Base-by-base conservation (phyloP, 257 asterid species). In the Lycium ferocissimum region DNA sequence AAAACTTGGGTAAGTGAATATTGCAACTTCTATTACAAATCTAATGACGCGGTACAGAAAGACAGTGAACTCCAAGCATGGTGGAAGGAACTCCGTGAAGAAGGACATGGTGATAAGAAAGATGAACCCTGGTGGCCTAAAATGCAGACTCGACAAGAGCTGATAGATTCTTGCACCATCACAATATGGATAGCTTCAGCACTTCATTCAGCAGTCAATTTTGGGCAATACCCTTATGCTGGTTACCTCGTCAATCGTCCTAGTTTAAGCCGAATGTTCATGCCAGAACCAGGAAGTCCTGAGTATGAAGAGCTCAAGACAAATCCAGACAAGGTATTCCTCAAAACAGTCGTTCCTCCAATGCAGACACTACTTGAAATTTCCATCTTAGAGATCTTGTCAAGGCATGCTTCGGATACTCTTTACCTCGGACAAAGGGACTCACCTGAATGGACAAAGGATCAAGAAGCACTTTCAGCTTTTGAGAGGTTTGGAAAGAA, bases 131-230 rank as follows among this genome's bases (percentile, higher is more conserved):
- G 97, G 96, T 95, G 98, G 98, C 94, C 94, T 11, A 83, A 92
- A 85, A 93, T 95, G 97, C 88, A 87, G 53, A 92, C 93, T 45
- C 63, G 80, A 1, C n/a, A 86, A 35, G 98, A 91, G 15, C 90
- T 94, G 13, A 76, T 89, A 17, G 88, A 93, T 9, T 89, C 96
- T 5, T 92, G 98, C 93, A 90, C 96, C 38, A 94, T 49, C 53
- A 92, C 89, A 80, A 93, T 95, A 84, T 94, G 98, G 98, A 26
- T 91, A 61, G 92, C 97, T 1, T 94, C 98, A 5, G 98, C 98
- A n/a, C 97, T 94, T 73, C 98, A 95, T 15, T 96, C 98, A 15
- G 93, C 97, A 2, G 87, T 91, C 72, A 93, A 92, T 70, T 95
- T 95, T 37, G 97, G 97, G 20, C 97, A 90, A 86, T 95, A 87